A percentile compares a stretch with the other conserved stretches of the same genome.
Evolutionary conservation across 148 eudicot species (phyloP).

Genomic region (Rhododendron mucronatum): DNA sequence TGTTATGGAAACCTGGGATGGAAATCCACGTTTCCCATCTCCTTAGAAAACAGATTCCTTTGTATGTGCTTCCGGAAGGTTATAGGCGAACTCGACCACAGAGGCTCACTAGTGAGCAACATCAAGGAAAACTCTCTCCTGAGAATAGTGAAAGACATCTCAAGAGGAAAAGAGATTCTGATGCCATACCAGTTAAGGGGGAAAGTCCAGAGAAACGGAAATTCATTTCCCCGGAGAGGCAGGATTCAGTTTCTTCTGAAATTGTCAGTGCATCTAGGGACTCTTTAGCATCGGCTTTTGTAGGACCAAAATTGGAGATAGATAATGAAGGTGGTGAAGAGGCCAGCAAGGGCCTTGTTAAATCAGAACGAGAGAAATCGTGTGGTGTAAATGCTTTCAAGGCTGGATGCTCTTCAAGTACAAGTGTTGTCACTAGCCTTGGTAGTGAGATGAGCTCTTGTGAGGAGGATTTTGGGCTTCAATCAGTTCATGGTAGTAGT

Average conservation of each 20-base stretch:
- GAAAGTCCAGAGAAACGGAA: slow-evolving; percentile 31
- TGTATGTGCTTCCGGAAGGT: slow-evolving; percentile 60
- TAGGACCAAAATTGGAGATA: neutral
- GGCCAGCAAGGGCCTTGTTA: neutral
- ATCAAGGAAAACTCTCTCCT: slow-evolving; percentile 14
- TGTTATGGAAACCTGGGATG: slow-evolving; percentile 84
- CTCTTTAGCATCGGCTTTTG: neutral
- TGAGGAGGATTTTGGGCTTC: slow-evolving; percentile 22
- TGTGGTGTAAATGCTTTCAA: slow-evolving; percentile 11
- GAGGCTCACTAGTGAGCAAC: slow-evolving; percentile 30
- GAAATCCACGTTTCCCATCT: slow-evolving; percentile 68
- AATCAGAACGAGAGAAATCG: slow-evolving; percentile 14
- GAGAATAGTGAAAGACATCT: slow-evolving; percentile 24
- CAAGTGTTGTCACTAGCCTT: slow-evolving; percentile 22
- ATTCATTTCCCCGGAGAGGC: slow-evolving; percentile 30
- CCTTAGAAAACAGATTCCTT: slow-evolving; percentile 61
- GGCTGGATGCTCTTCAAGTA: slow-evolving; percentile 12
- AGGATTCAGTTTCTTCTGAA: slow-evolving; percentile 49
- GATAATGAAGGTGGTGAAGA: slow-evolving; percentile 10
- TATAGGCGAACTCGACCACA: slow-evolving; percentile 37
- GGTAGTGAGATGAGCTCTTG: slow-evolving; percentile 14
- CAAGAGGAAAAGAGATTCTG: slow-evolving; percentile 39
- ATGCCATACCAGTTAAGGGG: slow-evolving; percentile 15
- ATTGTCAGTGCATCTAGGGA: slow-evolving; percentile 14
- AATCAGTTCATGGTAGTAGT: slow-evolving; percentile 13